phyloP scores from a whole-genome alignment of 2,329 filamentous ascomycete species.

The Myotisia sp. region DNA sequence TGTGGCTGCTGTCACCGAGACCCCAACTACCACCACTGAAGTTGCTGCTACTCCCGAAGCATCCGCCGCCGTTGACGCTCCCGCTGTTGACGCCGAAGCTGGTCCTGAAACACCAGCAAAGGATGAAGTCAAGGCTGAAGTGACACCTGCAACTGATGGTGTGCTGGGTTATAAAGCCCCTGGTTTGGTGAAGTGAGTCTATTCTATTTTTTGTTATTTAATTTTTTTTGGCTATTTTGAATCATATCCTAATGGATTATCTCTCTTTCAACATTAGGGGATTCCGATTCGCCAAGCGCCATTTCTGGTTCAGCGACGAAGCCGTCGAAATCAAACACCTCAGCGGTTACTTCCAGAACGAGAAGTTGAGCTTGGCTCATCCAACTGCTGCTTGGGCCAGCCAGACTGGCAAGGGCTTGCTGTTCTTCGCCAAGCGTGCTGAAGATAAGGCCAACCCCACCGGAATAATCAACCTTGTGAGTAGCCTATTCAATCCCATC shows the following conservation, averaged over 20 bases:
- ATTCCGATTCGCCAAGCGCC: constrained; percentile 80
- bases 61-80: constrained; percentile 22
- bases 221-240: no score
- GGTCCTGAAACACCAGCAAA: constrained; percentile 24
- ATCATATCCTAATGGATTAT: constrained; percentile 11
- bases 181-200: constrained; percentile 86
- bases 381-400: constrained; percentile 76
- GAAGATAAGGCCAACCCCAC: constrained; percentile 68
- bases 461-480: constrained; percentile 73
- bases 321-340: constrained; percentile 61
- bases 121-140: constrained; percentile 19
- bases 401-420: constrained; percentile 86
- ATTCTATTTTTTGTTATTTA: no score
- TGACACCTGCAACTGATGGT: constrained; percentile 66
- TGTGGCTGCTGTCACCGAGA: constrained; percentile 21
- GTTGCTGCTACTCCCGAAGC: constrained; percentile 25
- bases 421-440: constrained; percentile 77
- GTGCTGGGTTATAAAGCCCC: constrained; percentile 79
- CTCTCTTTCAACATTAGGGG: constrained; percentile 41
- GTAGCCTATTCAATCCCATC: no score
- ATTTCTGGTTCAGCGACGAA: constrained; percentile 73
- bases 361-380: constrained; percentile 71
- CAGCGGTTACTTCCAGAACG: constrained; percentile 63
- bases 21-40: constrained; percentile 14
- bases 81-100: constrained; percentile 19